phyloP scores from a whole-genome alignment of 1,139 yeast species.

The Arxiozyma bovina region DNA sequence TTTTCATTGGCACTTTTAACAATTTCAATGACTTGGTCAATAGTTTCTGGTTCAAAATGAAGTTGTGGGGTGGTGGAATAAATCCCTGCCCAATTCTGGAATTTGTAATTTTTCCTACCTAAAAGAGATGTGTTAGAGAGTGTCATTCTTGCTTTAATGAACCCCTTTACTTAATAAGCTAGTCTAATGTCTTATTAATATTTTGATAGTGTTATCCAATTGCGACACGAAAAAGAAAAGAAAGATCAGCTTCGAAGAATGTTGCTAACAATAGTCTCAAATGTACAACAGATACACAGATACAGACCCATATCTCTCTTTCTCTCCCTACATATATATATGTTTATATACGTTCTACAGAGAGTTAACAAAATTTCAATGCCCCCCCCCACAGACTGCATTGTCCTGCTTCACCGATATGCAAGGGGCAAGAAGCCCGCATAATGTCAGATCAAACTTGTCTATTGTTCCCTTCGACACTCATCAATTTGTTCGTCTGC shows the following conservation, averaged over 20 bases:
- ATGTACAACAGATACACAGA: too few relatives aligned
- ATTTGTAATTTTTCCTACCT: constrained; percentile 10
- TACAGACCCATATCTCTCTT: too few relatives aligned
- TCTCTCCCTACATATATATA: too few relatives aligned
- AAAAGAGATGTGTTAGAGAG: background rate
- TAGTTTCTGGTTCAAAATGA: constrained; percentile 62
- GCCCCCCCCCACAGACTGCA: background rate
- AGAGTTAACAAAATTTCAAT: too few relatives aligned
- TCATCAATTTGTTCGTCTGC: background rate
- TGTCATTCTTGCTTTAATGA: background rate
- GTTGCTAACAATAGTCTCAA: too few relatives aligned
- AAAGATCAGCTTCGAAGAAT: too few relatives aligned
- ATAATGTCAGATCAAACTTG: too few relatives aligned
- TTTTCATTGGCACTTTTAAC: constrained; percentile 55
- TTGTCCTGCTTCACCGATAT: background rate
- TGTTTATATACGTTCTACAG: too few relatives aligned
- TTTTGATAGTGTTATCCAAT: too few relatives aligned
- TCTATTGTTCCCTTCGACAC: background rate
- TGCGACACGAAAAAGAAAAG: too few relatives aligned
- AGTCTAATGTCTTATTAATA: too few relatives aligned
- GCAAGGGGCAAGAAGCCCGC: background rate
- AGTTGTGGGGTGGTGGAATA: constrained; percentile 67
- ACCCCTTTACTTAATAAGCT: background rate
- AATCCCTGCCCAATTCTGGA: constrained; percentile 86
- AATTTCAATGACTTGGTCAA: constrained; percentile 56